Conservation (phyloP, 202 grass and related monocot species). For the Setaria italica region DNA sequence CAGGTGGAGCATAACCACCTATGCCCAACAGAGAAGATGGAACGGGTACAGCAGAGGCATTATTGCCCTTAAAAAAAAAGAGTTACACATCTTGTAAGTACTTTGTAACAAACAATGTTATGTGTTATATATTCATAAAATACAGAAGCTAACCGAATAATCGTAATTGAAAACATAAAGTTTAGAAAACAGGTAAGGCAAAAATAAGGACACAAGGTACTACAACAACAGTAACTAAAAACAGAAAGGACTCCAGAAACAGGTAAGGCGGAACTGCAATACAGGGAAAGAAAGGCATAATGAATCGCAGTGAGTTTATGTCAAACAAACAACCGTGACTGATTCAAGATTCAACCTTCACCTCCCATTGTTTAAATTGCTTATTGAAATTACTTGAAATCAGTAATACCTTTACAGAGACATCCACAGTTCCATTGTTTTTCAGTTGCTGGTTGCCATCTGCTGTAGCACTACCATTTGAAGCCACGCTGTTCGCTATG, state of each 20-base stretch:
- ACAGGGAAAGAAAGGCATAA: background rate
- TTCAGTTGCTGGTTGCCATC: slow-evolving; percentile 51
- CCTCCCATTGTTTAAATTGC: background rate
- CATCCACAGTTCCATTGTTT: slow-evolving; percentile 70
- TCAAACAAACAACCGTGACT: slow-evolving; percentile 1
- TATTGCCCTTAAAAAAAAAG: slow-evolving; percentile 62
- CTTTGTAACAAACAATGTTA: background rate
- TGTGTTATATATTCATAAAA: slow-evolving; percentile 7
- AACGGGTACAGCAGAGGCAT: slow-evolving; percentile 53
- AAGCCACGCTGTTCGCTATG: slow-evolving; percentile 63
- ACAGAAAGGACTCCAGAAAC: background rate
- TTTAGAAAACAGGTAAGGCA: background rate
- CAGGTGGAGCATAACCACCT: slow-evolving; percentile 64
- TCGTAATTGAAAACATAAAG: background rate
- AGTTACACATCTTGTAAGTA: background rate
- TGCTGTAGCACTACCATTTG: slow-evolving; percentile 65
- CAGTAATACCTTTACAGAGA: slow-evolving; percentile 58
- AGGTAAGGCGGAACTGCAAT: background rate
- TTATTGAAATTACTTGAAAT: slow-evolving; percentile 30
- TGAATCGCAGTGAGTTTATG: background rate
- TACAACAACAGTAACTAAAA: background rate
- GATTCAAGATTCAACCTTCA: slow-evolving; percentile 11
- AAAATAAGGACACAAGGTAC: background rate
- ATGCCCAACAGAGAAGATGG: slow-evolving; percentile 73
- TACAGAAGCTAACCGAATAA: background rate